These are phyloP conservation scores for Chaetothyriales sp. DNA, from an alignment of 2,329 filamentous ascomycete genomes.

Conservation along the genomic window DNA sequence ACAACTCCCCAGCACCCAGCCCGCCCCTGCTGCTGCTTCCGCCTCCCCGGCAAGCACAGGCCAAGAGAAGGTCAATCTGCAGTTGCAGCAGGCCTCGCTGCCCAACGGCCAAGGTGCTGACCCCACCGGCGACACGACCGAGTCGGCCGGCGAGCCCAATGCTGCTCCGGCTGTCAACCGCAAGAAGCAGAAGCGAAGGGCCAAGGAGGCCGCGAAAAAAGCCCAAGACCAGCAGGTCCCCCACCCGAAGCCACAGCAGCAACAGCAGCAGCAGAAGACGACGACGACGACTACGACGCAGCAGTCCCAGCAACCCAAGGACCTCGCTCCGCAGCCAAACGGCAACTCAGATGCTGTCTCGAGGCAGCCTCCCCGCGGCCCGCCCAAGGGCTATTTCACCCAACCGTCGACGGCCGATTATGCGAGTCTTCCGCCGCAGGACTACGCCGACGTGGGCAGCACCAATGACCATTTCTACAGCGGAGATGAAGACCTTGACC, in stretches of 20 bases:
- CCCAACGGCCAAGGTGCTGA: conserved; percentile 17
- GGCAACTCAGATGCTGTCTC: background rate
- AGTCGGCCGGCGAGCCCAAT: conserved; percentile 14
- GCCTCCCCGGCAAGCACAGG: background rate
- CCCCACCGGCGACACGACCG: conserved; percentile 20
- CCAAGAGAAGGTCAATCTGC: conserved; percentile 12
- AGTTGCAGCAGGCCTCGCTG: conserved; percentile 8
- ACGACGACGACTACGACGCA: conserved; percentile 12
- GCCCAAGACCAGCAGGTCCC: conserved; percentile 37
- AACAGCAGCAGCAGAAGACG: conserved; percentile 13
- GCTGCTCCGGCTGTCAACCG: conserved; percentile 51
- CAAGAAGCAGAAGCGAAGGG: conserved; percentile 88
- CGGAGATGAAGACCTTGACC: conserved; percentile 34
- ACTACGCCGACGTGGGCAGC: conserved; percentile 29
- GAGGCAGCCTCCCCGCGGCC: conserved; percentile 7
- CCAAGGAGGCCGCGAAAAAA: conserved; percentile 64
- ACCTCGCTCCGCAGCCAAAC: background rate
- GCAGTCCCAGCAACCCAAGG: background rate
- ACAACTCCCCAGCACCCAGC: conserved; percentile 3
- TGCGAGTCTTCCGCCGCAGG: conserved; percentile 19
- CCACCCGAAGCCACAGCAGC: conserved; percentile 18
- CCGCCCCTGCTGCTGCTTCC: background rate
- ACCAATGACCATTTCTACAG: conserved; percentile 43
- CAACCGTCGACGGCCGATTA: conserved; percentile 15
- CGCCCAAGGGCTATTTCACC: conserved; percentile 17